Conservation (phyloP, 1,139 yeast genomes). For the Magnusiomyces suaveolens region DNA sequence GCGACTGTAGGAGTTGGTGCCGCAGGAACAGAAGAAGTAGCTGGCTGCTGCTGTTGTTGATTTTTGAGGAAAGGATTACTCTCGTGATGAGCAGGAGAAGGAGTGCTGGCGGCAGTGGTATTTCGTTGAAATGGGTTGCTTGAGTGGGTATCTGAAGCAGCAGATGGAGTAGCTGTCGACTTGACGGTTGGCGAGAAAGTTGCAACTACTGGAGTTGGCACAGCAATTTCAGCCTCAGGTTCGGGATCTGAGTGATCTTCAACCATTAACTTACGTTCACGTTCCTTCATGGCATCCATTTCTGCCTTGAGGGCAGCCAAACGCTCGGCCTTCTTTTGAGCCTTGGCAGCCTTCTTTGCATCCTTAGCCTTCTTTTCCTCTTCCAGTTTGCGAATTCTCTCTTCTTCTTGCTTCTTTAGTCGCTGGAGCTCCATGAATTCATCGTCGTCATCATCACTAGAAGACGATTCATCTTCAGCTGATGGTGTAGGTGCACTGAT, state of each 20-base stretch:
- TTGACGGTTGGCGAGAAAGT: slow-evolving; percentile 7
- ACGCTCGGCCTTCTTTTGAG: slow-evolving; percentile 47
- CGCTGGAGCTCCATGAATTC: slow-evolving; percentile 41
- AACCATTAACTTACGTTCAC: slow-evolving; percentile 28
- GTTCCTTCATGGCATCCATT: slow-evolving; percentile 46
- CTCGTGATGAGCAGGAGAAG: slow-evolving; percentile 18
- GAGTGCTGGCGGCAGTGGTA: slow-evolving; percentile 13
- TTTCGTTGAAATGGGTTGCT: slow-evolving; percentile 18
- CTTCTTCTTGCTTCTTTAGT: slow-evolving; percentile 37
- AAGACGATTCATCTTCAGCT: slow-evolving; percentile 27
- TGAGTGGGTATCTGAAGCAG: slow-evolving; percentile 8
- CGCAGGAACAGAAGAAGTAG: slow-evolving; percentile 9
- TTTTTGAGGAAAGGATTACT: slow-evolving; percentile 20
- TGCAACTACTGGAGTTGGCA: slow-evolving; percentile 14
- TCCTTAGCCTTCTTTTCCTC: slow-evolving; percentile 31
- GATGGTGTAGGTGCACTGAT: slow-evolving; percentile 2
- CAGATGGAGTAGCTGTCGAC: slow-evolving; percentile 11
- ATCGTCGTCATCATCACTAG: slow-evolving; percentile 36
- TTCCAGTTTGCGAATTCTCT: slow-evolving; percentile 23
- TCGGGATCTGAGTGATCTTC: slow-evolving; percentile 17
- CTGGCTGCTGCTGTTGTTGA: slow-evolving; percentile 13
- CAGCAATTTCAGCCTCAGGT: slow-evolving; percentile 15
- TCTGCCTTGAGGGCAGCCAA: slow-evolving; percentile 53
- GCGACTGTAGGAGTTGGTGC: slow-evolving; percentile 9
- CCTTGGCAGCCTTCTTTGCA: slow-evolving; percentile 40